Evolutionary conservation across 163 green algal species (phyloP).

Genomic region (Scenedesmus sp.): DNA sequence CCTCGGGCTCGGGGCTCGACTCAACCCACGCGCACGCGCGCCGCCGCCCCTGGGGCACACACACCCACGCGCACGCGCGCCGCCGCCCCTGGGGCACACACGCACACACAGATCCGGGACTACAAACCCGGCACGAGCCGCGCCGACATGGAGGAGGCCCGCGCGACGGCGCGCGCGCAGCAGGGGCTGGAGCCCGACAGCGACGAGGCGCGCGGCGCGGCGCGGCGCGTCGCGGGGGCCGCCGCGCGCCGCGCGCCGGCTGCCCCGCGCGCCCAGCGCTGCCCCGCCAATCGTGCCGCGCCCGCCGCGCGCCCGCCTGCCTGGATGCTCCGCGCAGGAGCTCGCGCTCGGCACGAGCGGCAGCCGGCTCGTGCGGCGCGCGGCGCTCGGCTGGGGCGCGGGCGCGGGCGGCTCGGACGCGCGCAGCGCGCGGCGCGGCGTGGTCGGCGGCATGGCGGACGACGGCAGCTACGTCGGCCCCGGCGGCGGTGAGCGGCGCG

Average conservation of each 20-base stretch:
- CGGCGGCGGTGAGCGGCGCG: conserved; percentile 8
- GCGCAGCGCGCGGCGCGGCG: neutral
- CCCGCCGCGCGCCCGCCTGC: neutral
- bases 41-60: no score
- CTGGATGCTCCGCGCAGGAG: conserved; percentile 5
- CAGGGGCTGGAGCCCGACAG: conserved; percentile 42
- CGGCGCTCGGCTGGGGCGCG: conserved; percentile 12
- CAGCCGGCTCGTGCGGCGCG: conserved; percentile 33
- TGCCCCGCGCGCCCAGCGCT: neutral
- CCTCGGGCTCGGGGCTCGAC: neutral
- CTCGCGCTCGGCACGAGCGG: conserved; percentile 34
- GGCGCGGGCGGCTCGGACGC: neutral
- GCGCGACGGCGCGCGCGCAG: conserved; percentile 25
- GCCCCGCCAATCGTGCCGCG: no score
- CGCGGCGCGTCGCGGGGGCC: no score
- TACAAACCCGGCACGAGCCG: conserved; percentile 52
- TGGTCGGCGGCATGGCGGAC: conserved; percentile 36
- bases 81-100: no score
- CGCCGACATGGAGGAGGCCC: conserved; percentile 55
- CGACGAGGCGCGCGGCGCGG: conserved; percentile 39
- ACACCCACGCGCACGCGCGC: no score
- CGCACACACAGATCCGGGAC: conserved; percentile 41
- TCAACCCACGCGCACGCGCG: neutral
- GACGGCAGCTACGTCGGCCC: conserved; percentile 40
- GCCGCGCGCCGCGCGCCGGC: neutral